Evolutionary conservation across 805 yeast species (phyloP).

Genomic region (Candida krabiensis): DNA sequence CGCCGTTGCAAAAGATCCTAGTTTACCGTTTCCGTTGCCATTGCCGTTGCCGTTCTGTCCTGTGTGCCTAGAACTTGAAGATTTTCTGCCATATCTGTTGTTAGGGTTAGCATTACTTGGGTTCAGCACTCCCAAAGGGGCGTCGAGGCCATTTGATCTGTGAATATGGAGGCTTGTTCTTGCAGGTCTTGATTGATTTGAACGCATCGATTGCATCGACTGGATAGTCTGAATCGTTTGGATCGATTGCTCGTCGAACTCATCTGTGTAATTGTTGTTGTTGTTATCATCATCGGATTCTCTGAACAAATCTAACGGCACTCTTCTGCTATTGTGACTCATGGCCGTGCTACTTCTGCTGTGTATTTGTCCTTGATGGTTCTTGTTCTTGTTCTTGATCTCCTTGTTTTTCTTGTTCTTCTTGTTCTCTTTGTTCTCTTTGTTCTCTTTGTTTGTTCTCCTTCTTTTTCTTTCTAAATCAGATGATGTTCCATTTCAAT

Average conservation of each 20-base stretch:
- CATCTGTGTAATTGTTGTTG: constrained; percentile 6
- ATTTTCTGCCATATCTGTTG: constrained; percentile 8
- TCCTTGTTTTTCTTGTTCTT: no score
- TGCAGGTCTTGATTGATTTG: no score
- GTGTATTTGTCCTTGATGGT: background rate
- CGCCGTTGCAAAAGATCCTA: no score
- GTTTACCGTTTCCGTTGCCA: no score
- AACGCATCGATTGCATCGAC: background rate
- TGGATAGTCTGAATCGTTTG: background rate
- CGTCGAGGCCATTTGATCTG: constrained; percentile 1
- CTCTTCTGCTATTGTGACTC: constrained; percentile 5
- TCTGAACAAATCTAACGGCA: constrained; percentile 8
- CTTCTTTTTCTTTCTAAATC: no score
- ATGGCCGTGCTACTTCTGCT: constrained; percentile 10
- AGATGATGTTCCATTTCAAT: no score
- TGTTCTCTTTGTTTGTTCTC: no score
- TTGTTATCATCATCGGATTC: constrained; percentile 7
- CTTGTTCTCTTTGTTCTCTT: no score
- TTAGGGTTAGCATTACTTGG: constrained; percentile 15
- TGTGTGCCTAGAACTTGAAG: constrained; percentile 14
- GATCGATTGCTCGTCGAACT: constrained; percentile 1
- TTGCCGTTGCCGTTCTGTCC: no score
- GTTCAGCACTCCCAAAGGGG: constrained; percentile 8
- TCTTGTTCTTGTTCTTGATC: no score
- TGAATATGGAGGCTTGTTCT: no score